phyloP scores from a whole-genome alignment of 2,329 filamentous ascomycete genomes.

The Aspergillus awamori region DNA sequence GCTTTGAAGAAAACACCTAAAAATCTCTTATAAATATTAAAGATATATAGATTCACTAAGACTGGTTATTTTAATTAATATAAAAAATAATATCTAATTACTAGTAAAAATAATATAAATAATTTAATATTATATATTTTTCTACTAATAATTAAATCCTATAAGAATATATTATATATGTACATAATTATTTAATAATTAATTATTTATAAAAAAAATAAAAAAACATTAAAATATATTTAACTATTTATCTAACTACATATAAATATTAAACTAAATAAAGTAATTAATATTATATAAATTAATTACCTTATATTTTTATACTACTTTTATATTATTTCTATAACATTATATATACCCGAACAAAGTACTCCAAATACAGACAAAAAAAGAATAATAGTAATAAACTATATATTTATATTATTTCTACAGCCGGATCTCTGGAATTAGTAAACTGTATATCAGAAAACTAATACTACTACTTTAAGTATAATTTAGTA shows the following conservation, averaged over 20 bases:
- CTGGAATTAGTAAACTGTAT: neutral
- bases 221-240: neutral
- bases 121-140: neutral
- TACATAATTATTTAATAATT: neutral
- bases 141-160: too few relatives aligned
- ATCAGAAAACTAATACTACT: neutral
- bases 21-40: neutral
- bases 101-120: neutral
- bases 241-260: neutral
- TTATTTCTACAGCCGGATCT: neutral
- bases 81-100: neutral
- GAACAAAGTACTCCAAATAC: too few relatives aligned
- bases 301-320: neutral
- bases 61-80: neutral
- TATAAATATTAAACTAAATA: neutral
- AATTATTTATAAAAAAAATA: neutral
- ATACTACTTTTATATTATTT: neutral
- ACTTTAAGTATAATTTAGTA: neutral
- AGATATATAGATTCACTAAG: neutral
- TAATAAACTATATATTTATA: neutral
- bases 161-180: neutral
- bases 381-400: neutral
- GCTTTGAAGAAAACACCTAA: neutral
- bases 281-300: neutral
- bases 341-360: neutral